These are phyloP conservation scores for Lignosus rhinocerotis DNA, from an alignment of 1,284 basidiomycete species.

Conservation along the genomic window DNA sequence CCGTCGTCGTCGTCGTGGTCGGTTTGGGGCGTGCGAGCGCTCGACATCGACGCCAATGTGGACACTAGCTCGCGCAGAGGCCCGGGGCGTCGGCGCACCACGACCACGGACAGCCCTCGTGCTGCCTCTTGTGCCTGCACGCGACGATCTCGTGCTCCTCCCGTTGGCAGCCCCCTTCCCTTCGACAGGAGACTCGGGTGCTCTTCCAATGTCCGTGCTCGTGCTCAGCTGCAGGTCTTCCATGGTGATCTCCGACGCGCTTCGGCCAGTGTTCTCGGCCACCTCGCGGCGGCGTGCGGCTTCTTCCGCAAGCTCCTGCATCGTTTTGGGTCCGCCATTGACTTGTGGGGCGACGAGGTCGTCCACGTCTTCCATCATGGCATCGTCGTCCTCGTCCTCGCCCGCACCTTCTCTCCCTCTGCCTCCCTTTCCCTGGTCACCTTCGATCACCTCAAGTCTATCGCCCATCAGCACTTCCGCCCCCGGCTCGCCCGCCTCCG, in stretches of 20 bases:
- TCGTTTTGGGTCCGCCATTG: slow-evolving; percentile 50
- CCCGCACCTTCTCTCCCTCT: slow-evolving; percentile 19
- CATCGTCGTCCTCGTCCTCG: slow-evolving; percentile 31
- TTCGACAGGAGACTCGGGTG: neutral
- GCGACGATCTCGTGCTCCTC: neutral
- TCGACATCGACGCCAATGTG: slow-evolving; percentile 14
- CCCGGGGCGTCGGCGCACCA: slow-evolving; percentile 9
- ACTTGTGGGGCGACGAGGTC: slow-evolving; percentile 10
- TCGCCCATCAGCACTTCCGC: neutral
- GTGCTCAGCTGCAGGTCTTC: neutral
- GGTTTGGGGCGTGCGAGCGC: neutral
- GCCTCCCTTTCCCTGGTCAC: neutral
- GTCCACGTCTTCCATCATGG: slow-evolving; percentile 35
- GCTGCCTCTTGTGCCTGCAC: neutral
- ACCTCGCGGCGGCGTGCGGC: slow-evolving; percentile 26
- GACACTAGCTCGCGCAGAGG: neutral
- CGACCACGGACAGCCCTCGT: neutral
- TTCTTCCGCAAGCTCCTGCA: slow-evolving; percentile 66
- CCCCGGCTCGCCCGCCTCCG: slow-evolving; percentile 1
- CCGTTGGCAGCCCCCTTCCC: neutral
- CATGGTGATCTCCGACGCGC: neutral
- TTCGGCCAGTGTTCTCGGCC: neutral
- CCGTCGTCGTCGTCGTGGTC: neutral
- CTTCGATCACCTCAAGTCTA: slow-evolving; percentile 8
- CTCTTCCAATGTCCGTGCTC: neutral